Percentiles rank a stretch among this genome's conserved stretches.
phyloP scores from a whole-genome alignment of 306 rosid genomes.

The Notholithocarpus densiflorus region DNA sequence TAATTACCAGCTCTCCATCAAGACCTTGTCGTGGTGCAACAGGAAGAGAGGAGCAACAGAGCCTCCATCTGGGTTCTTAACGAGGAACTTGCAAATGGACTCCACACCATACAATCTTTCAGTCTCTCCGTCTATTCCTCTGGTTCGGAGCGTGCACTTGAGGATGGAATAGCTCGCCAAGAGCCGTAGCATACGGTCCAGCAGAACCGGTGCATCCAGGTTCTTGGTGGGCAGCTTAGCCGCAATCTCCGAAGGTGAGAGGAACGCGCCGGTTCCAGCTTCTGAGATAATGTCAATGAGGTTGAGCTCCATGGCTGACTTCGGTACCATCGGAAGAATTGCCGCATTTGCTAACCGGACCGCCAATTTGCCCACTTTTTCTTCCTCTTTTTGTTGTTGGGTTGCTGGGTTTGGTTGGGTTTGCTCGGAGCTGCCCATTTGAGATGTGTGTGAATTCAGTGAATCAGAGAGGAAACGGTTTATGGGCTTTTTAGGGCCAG shows the following conservation, averaged over 20 bases:
- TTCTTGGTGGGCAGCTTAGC: conserved; percentile 22
- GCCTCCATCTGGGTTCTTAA: conserved; percentile 3
- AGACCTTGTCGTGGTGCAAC: conserved; percentile 15
- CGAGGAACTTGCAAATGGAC: conserved; percentile 13
- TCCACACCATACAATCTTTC: conserved; percentile 20
- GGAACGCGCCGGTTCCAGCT: conserved; percentile 18
- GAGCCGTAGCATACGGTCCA: conserved; percentile 35
- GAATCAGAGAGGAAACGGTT: too few species aligned
- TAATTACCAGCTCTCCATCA: conserved; percentile 11
- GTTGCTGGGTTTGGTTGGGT: neutral
- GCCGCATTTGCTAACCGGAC: conserved; percentile 2
- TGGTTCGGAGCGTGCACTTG: conserved; percentile 13
- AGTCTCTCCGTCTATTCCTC: neutral
- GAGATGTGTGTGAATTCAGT: too few species aligned
- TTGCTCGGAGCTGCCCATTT: neutral
- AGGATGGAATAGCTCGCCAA: conserved; percentile 24
- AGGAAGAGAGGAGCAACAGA: conserved; percentile 20
- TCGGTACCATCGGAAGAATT: conserved; percentile 17
- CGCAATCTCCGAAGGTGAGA: conserved; percentile 25
- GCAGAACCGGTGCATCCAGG: conserved; percentile 7
- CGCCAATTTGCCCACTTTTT: conserved; percentile 21
- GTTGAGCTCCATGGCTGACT: conserved; percentile 30
- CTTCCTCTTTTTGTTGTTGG: conserved; percentile 3
- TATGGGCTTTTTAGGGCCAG: too few species aligned
- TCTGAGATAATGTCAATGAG: conserved; percentile 25